These are phyloP conservation scores for Microcyclosporella mali DNA, from an alignment of 2,329 filamentous ascomycete species.

Conservation along the genomic window DNA sequence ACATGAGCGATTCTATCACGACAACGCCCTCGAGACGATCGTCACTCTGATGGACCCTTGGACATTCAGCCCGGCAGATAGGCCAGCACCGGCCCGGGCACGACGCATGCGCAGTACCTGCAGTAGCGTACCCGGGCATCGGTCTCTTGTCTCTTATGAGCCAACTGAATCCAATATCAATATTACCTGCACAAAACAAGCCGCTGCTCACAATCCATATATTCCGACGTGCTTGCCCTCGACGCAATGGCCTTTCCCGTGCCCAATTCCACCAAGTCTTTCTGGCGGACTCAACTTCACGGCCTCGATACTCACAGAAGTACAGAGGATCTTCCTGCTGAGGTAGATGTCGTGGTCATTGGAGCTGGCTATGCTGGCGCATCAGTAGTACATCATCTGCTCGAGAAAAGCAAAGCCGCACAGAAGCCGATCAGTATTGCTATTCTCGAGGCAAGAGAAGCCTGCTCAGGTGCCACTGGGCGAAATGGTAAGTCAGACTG, in stretches of 20 bases:
- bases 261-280: constrained; percentile 28
- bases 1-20: no score
- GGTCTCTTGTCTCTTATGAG: no score
- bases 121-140: no score
- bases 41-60: no score
- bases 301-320: constrained; percentile 53
- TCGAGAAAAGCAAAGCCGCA: constrained; percentile 10
- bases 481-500: constrained; percentile 17
- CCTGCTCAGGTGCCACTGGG: constrained; percentile 26
- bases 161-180: no score
- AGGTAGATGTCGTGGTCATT: constrained; percentile 24
- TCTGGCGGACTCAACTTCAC: constrained; percentile 40
- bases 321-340: constrained; percentile 47
- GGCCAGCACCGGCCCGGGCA: no score
- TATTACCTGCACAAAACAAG: no score
- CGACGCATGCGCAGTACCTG: no score
- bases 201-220: no score
- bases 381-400: constrained; percentile 21
- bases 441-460: constrained; percentile 25
- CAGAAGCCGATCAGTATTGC: constrained; percentile 12
- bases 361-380: constrained; percentile 25
- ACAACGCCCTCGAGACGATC: no score
- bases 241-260: constrained; percentile 15
- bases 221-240: no score
- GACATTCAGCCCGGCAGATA: no score